Percentiles rank a stretch among this genome's conserved stretches.
These are phyloP conservation scores for Pezicula carpinea DNA, from an alignment of 2,329 filamentous ascomycete species.

Conservation along the genomic window DNA sequence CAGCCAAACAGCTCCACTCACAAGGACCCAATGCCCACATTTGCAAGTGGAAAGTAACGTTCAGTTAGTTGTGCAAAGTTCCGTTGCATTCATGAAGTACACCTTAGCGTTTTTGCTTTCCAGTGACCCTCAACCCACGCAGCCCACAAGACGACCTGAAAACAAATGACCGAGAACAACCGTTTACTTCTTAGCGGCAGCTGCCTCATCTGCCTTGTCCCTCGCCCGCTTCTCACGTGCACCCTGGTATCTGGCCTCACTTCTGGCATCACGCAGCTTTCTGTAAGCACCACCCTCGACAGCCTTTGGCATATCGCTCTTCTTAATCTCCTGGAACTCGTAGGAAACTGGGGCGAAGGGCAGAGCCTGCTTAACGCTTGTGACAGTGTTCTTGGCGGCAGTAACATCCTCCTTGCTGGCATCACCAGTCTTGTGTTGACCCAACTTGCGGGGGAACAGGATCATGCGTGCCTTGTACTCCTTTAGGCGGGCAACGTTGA, in stretches of 20 bases:
- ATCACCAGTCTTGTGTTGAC: constrained; percentile 91
- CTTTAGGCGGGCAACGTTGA: constrained; percentile 97
- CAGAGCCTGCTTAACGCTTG: constrained; percentile 54
- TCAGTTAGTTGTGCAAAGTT: neutral
- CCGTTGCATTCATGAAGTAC: constrained; percentile 3
- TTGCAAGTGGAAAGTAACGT: too few relatives aligned
- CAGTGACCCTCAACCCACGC: constrained; percentile 1
- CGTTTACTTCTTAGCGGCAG: constrained; percentile 74
- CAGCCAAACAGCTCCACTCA: too few relatives aligned
- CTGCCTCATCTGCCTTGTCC: constrained; percentile 80
- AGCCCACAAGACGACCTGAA: constrained; percentile 3
- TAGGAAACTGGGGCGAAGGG: constrained; percentile 67
- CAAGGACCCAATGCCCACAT: too few relatives aligned
- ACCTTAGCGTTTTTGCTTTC: constrained; percentile 1
- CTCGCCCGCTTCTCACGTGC: constrained; percentile 88
- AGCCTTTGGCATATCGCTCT: constrained; percentile 71
- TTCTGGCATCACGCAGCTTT: constrained; percentile 78
- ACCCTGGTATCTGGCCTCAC: constrained; percentile 76
- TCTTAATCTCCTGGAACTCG: constrained; percentile 71
- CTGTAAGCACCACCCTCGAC: constrained; percentile 81
- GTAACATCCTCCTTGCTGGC: constrained; percentile 75
- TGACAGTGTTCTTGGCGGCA: constrained; percentile 55
- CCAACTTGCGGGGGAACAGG: constrained; percentile 93
- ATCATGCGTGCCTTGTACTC: constrained; percentile 95
- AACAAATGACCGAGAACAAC: constrained; percentile 3